Evolutionary conservation across 345 rosid genomes (phyloP).

Genomic region (Cardamine occulta): DNA sequence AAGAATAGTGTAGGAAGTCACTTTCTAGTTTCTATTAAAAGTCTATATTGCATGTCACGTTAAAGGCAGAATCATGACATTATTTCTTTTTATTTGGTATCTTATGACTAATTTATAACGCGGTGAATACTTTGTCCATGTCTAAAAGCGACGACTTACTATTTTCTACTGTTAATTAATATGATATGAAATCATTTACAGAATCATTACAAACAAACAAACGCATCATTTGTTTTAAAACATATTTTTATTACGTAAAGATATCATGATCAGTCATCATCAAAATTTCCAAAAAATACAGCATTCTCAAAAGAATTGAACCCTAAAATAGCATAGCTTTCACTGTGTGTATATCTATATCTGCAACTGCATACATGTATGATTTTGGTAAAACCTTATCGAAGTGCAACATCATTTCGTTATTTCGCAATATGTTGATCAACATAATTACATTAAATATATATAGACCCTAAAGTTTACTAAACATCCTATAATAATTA

Average conservation of each 20-base stretch:
- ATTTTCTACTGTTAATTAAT: constrained; percentile 22
- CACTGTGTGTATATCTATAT: background rate
- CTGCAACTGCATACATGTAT: background rate
- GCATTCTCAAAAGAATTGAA: background rate
- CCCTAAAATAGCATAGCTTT: background rate
- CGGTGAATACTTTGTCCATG: constrained; percentile 12
- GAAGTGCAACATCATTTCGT: background rate
- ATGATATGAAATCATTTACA: constrained; percentile 20
- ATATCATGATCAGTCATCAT: background rate
- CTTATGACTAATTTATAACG: constrained; percentile 21
- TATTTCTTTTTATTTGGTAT: constrained; percentile 28
- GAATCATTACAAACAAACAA: constrained; percentile 22
- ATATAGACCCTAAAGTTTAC: background rate
- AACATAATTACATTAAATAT: background rate
- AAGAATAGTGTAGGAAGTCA: constrained; percentile 42
- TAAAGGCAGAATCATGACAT: constrained; percentile 31
- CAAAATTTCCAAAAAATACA: background rate
- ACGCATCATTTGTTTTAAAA: constrained; percentile 9
- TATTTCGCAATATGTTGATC: background rate
- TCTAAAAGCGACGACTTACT: constrained; percentile 29
- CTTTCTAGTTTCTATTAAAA: constrained; percentile 41
- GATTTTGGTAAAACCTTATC: background rate
- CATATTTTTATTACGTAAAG: background rate
- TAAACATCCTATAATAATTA: background rate
- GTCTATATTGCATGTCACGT: constrained; percentile 43